Percentiles rank a stretch among this genome's conserved stretches.
phyloP scores from a whole-genome alignment of 2,329 filamentous ascomycete genomes.

The Drechslerella stenobrocha region DNA sequence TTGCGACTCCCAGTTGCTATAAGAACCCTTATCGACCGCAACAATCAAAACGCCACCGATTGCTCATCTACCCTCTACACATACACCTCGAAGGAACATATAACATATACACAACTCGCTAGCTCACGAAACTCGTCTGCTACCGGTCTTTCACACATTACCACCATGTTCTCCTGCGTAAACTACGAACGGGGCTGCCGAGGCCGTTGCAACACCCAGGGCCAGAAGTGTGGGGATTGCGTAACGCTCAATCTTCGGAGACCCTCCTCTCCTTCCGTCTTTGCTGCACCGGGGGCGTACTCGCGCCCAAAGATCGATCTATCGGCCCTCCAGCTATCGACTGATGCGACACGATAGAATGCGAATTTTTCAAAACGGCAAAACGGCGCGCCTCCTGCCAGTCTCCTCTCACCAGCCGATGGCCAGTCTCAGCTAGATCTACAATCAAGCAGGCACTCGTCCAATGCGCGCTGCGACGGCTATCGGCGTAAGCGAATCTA shows the following conservation, averaged over 20 bases:
- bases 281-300: slow-evolving; percentile 9
- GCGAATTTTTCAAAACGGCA: background rate
- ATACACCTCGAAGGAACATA: no score
- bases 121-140: no score
- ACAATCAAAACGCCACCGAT: no score
- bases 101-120: no score
- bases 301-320: slow-evolving; percentile 32
- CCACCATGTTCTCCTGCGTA: slow-evolving; percentile 42
- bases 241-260: slow-evolving; percentile 26
- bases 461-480: background rate
- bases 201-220: slow-evolving; percentile 37
- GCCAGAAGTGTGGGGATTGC: slow-evolving; percentile 26
- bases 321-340: slow-evolving; percentile 22
- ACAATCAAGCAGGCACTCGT: background rate
- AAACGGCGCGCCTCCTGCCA: background rate
- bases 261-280: slow-evolving; percentile 25
- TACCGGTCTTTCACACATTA: background rate
- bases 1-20: slow-evolving; percentile 7
- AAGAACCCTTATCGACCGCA: no score
- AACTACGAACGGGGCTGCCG: slow-evolving; percentile 44
- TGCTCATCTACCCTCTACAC: no score
- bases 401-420: background rate
- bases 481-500: background rate
- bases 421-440: slow-evolving; percentile 5
- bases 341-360: slow-evolving; percentile 17